These are phyloP conservation scores for Amanita brunnescens DNA, from an alignment of 768 basidiomycete species.

Conservation along the genomic window DNA sequence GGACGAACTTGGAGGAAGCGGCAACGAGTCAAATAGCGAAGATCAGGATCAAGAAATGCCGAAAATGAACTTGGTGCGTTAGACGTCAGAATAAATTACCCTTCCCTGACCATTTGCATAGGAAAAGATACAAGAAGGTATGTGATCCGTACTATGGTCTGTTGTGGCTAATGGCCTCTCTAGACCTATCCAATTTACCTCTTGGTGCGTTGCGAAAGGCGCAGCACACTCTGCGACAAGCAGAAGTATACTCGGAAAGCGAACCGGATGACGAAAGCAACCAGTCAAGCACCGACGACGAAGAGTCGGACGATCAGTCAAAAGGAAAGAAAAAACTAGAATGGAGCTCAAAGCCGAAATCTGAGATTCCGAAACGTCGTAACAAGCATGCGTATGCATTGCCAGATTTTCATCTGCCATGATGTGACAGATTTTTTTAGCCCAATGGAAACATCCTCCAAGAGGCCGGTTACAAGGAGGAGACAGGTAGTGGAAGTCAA, in stretches of 20 bases:
- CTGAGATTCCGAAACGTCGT: constrained; percentile 47
- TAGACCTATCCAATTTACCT: constrained; percentile 54
- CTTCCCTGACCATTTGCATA: constrained; percentile 6
- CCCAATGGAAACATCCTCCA: constrained; percentile 76
- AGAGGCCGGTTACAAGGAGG: constrained; percentile 70
- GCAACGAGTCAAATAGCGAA: constrained; percentile 11
- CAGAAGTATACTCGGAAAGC: constrained; percentile 29
- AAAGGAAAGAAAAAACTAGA: constrained; percentile 32
- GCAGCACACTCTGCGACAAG: constrained; percentile 43
- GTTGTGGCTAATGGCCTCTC: background rate
- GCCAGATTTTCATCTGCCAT: background rate
- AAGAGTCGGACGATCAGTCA: constrained; percentile 17
- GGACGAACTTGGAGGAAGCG: constrained; percentile 29
- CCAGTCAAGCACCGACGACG: background rate
- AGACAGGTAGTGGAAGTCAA: constrained; percentile 62
- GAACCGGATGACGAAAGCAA: constrained; percentile 17
- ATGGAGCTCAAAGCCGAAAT: constrained; percentile 33
- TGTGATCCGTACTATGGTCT: background rate
- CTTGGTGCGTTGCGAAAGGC: constrained; percentile 59
- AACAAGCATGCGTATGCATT: constrained; percentile 82
- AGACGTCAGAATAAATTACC: background rate
- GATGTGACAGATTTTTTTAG: constrained; percentile 28
- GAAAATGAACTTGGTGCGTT: background rate
- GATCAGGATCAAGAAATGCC: constrained; percentile 2
- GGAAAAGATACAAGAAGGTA: constrained; percentile 21